Percentiles rank a stretch among this genome's conserved stretches.
Evolutionary conservation across 768 basidiomycete genomes (phyloP).

Genomic region (Tylopilus plumbeoviolaceoides): DNA sequence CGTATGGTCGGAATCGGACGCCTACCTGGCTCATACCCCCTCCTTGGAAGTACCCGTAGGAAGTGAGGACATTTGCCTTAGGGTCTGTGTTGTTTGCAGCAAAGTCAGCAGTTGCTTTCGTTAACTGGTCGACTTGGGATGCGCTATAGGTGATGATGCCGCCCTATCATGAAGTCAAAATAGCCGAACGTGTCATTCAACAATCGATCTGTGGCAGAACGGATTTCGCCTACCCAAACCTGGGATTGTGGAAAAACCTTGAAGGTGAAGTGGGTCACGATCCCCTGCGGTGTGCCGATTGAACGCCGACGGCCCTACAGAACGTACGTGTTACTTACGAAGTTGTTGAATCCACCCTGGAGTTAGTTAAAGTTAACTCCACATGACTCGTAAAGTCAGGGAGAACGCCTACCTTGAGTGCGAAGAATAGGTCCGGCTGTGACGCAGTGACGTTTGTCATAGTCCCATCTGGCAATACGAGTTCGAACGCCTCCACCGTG

Average conservation of each 20-base stretch:
- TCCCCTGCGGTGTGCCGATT: slow-evolving; percentile 43
- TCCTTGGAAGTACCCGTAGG: slow-evolving; percentile 33
- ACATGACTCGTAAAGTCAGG: background rate
- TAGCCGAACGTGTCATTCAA: slow-evolving; percentile 1
- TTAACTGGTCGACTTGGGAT: slow-evolving; percentile 17
- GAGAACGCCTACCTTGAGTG: slow-evolving; percentile 34
- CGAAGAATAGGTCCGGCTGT: slow-evolving; percentile 42
- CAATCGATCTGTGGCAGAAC: slow-evolving; percentile 2
- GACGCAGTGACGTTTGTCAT: slow-evolving; percentile 35
- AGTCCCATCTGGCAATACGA: slow-evolving; percentile 55
- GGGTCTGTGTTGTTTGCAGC: slow-evolving; percentile 20
- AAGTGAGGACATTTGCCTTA: slow-evolving; percentile 38
- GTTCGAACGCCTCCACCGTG: slow-evolving; percentile 50
- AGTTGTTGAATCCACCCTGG: slow-evolving; percentile 66
- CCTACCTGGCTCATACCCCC: slow-evolving; percentile 33
- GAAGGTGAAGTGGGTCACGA: slow-evolving; percentile 56
- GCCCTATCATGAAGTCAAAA: slow-evolving; percentile 34
- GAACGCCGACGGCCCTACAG: slow-evolving; percentile 16
- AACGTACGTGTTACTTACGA: slow-evolving; percentile 30
- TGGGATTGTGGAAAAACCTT: slow-evolving; percentile 36
- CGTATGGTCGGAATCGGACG: background rate
- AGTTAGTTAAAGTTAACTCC: background rate
- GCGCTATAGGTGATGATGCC: slow-evolving; percentile 37
- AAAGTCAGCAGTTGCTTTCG: slow-evolving; percentile 24
- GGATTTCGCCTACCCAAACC: slow-evolving; percentile 20